Evolutionary conservation across 768 basidiomycete genomes (phyloP).

Genomic region (Trametes cubensis): DNA sequence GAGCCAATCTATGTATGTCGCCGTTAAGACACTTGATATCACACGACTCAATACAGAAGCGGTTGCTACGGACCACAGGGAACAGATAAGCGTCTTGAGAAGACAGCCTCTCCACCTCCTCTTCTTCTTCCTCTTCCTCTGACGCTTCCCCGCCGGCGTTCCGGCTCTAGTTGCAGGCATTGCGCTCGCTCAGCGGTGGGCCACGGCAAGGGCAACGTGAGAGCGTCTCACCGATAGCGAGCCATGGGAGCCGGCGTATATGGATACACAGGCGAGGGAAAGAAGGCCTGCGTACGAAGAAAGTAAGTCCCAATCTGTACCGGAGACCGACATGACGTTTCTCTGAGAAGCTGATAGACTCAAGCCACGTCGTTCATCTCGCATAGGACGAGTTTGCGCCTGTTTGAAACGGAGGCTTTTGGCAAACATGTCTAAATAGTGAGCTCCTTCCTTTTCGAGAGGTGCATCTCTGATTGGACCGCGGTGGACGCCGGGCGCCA

Average conservation of each 20-base stretch:
- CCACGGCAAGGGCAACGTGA: slow-evolving; percentile 3
- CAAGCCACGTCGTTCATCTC: slow-evolving; percentile 15
- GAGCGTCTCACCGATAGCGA: slow-evolving; percentile 59
- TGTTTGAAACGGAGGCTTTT: slow-evolving; percentile 27
- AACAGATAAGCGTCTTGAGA: slow-evolving; percentile 74
- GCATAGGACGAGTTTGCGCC: slow-evolving; percentile 23
- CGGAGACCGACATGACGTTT: slow-evolving; percentile 11
- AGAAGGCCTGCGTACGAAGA: slow-evolving; percentile 73
- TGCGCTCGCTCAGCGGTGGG: slow-evolving; percentile 11
- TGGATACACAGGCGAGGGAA: slow-evolving; percentile 61
- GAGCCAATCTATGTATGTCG: slow-evolving; percentile 61
- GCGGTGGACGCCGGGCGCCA: not conserved
- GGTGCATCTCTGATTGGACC: not conserved
- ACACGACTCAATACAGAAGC: slow-evolving; percentile 3
- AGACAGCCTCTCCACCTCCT: slow-evolving; percentile 60
- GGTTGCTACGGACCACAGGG: slow-evolving; percentile 58
- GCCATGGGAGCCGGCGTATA: slow-evolving; percentile 71
- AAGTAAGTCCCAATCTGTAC: slow-evolving; percentile 57
- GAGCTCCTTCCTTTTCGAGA: not conserved
- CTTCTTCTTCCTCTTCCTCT: slow-evolving; percentile 62
- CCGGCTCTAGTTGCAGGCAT: slow-evolving; percentile 12
- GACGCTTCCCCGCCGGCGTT: slow-evolving; percentile 30
- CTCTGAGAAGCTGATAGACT: not conserved
- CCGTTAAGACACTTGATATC: slow-evolving; percentile 1
- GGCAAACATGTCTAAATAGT: slow-evolving; percentile 28